phyloP scores from a whole-genome alignment of 2,329 filamentous ascomycete species.

The Arthrobotrys pseudoclavata region DNA sequence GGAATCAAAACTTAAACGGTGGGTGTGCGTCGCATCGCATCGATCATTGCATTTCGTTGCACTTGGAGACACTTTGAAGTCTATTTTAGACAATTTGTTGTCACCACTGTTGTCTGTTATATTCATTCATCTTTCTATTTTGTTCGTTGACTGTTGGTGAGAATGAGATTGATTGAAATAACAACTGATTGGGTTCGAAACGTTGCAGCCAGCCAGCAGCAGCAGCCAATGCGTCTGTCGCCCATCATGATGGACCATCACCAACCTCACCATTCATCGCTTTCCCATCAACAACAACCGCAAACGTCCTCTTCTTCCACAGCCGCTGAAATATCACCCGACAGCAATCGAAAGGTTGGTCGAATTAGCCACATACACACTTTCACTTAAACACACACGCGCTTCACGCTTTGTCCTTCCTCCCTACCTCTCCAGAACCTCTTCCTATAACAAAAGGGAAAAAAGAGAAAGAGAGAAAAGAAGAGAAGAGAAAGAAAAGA shows the following conservation, averaged over 20 bases:
- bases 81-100: conserved; percentile 4
- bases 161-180: background rate
- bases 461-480: background rate
- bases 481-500: background rate
- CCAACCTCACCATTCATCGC: conserved; percentile 43
- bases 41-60: background rate
- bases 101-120: background rate
- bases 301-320: conserved; percentile 19
- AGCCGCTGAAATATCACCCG: conserved; percentile 38
- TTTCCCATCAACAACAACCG: conserved; percentile 54
- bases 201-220: conserved; percentile 28
- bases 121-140: too few species aligned
- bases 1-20: conserved; percentile 49
- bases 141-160: too few species aligned
- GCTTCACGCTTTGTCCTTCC: background rate
- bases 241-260: conserved; percentile 59
- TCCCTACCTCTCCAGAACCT: background rate
- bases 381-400: background rate
- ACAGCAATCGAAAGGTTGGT: conserved; percentile 57
- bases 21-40: background rate
- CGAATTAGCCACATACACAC: background rate
- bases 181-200: background rate
- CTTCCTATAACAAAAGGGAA: background rate
- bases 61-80: background rate
- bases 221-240: conserved; percentile 43